Evolutionary conservation across 805 yeast genomes (phyloP), one percentile per base, ranked within the genome.

Genomic region (Wickerhamiella kazuoi): DNA sequence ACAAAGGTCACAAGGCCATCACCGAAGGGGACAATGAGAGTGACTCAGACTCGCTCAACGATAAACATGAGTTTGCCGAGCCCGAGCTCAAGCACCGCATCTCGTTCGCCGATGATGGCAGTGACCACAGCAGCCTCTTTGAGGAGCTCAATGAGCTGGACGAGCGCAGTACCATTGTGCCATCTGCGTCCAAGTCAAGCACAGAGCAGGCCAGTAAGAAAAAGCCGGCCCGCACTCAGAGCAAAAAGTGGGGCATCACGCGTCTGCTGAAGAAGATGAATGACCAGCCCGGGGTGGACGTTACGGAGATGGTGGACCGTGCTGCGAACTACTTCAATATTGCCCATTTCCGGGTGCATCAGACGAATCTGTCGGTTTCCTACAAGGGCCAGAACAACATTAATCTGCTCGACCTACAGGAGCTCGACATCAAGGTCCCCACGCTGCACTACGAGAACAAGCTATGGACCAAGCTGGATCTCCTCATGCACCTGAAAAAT

Each of bases 311-410:
- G 94, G 59, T 83, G 4, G 59, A 64, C 34, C 62, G 96, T 36
- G 82, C 96, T 0, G 70, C 80, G 21, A 72, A 71, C 41, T 81
- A 71, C 52, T 64, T 79, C 55, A 76, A 80, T 47, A 71, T 86
- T 43, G 71, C 73, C 19, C 60, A 69, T 14, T 64, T 87, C 44
- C 62, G 59, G 24, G 50, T 78, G 30, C 63, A 66, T 28, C 55
- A 66, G n/a, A 63, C 72, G 30, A 53, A 61, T n/a, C 53, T 86
- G 14, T 66, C 74, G 38, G 67, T 84, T 20, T 79, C 93, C 37
- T 81, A 81, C 58, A 72, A 74, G 54, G 62, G 51, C 11, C 31
- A 39, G 4, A 81, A 84, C 13, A 64, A 72, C 21, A 62, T 71
- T 49, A 72, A 77, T 46, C 59, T 87, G 41, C 68, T 81, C 30